Evolutionary conservation across 768 basidiomycete species (phyloP), one percentile per base, ranked within the genome.

Genomic region (Obba rivulosa): DNA sequence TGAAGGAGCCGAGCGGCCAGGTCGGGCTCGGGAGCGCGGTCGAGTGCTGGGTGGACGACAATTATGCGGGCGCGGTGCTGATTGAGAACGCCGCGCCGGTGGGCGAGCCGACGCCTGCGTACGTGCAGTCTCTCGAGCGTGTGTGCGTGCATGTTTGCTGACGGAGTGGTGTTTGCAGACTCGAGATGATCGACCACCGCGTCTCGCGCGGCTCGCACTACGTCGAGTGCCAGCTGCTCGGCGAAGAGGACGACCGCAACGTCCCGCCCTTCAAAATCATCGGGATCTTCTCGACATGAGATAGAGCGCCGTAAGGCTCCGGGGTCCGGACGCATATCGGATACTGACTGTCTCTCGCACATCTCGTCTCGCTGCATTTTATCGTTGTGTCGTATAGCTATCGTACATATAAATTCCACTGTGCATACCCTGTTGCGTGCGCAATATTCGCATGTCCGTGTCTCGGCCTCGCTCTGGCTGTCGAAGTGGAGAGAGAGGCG

Each of bases 1-100:
- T 97, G 25, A 78, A 78, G 63, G 91, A 92, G 52, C 85, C 90
- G 10, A 68, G 74, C 42, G 60, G 58, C 21, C 63, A 70, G 16
- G 72, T 80, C 31, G 82, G 78, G 4, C 71, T 61, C 4, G 86
- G 89, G 25, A 83, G 83, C 57, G 75, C 78, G 45, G 73, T 94
- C 3, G 80, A 88, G 58, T 98, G 96, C 64, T 98, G 95, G 95
- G 96, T 99, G 25, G 96, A 99, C 65, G 94, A 99, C 65, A 99
- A 99, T 62, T 79, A 83, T 54, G 67, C 58, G 0, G 95, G 96
- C 4, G 84, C 81, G 23, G 80, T 79, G 51, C 75, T 82, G 36
- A 74, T 97, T 49, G 80, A 83, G 64, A 94, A 97, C 60, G 80
- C 80, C 1, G 89, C 75, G 3, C 80, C 86, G 48, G 69, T 83